A percentile compares a stretch with the other conserved stretches of the same genome.
These are phyloP conservation scores for Geotrichum ghanense DNA, from an alignment of 805 yeast genomes.

Conservation along the genomic window DNA sequence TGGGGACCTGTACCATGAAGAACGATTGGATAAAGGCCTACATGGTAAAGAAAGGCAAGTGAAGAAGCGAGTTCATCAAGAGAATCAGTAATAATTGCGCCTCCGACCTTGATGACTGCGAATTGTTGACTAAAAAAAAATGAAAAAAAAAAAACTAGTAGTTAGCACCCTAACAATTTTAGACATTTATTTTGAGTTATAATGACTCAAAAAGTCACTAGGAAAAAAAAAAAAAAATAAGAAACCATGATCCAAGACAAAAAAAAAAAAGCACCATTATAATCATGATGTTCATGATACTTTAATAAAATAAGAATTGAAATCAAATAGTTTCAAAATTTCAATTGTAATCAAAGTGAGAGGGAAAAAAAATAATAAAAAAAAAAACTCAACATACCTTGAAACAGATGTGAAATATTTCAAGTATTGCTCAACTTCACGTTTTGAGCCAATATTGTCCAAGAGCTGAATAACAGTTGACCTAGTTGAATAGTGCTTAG, in stretches of 20 bases:
- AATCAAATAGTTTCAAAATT: too few relatives aligned
- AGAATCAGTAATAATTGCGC: slow-evolving; percentile 95
- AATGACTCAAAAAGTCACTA: too few relatives aligned
- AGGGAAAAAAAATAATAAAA: slow-evolving; percentile 19
- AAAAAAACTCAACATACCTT: slow-evolving; percentile 8
- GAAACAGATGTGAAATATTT: slow-evolving; percentile 89
- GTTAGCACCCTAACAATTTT: too few relatives aligned
- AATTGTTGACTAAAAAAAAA: slow-evolving; percentile 91
- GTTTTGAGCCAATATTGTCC: slow-evolving; percentile 92
- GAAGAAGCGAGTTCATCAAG: slow-evolving; percentile 90
- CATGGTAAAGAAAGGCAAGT: slow-evolving; percentile 90
- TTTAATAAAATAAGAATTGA: too few relatives aligned
- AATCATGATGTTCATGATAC: too few relatives aligned
- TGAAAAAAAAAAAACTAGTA: too few relatives aligned
- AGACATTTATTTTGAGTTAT: too few relatives aligned
- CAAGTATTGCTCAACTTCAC: slow-evolving; percentile 96
- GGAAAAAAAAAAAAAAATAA: background rate
- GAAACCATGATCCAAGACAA: background rate
- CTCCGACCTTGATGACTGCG: slow-evolving; percentile 98
- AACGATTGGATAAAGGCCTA: slow-evolving; percentile 93
- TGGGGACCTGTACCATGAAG: slow-evolving; percentile 99
- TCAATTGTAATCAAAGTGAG: too few relatives aligned
- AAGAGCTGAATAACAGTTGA: slow-evolving; percentile 91
- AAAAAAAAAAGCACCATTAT: background rate
- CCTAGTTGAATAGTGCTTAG: slow-evolving; percentile 40